phyloP scores from a whole-genome alignment of 1,139 yeast genomes.

The Blastobotrys serpentis region DNA sequence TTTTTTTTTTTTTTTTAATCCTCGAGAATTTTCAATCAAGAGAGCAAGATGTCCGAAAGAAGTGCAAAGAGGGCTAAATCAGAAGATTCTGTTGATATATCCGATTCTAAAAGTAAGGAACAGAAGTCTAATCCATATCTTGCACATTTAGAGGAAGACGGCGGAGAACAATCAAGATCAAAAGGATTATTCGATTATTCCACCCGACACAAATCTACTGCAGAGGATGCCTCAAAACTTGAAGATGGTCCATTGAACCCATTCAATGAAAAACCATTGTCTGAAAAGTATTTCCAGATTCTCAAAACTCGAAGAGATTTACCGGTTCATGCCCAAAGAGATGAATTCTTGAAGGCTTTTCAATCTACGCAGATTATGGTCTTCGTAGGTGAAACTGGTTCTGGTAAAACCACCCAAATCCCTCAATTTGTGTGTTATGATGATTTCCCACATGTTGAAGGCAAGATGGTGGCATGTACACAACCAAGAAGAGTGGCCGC shows the following conservation, averaged over 20 bases:
- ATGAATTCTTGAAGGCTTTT: slow-evolving; percentile 77
- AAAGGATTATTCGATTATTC: slow-evolving; percentile 3
- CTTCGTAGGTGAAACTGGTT: slow-evolving; percentile 98
- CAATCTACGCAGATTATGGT: slow-evolving; percentile 93
- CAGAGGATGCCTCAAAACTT: slow-evolving; percentile 60
- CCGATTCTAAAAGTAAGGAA: slow-evolving; percentile 1
- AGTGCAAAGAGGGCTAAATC: slow-evolving; percentile 20
- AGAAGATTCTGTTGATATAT: slow-evolving; percentile 12
- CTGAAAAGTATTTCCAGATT: slow-evolving; percentile 71
- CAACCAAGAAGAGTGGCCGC: slow-evolving; percentile 99
- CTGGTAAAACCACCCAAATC: slow-evolving; percentile 96
- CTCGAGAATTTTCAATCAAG: background rate
- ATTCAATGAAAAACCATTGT: slow-evolving; percentile 65
- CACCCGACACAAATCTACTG: slow-evolving; percentile 63
- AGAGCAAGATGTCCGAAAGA: slow-evolving; percentile 16
- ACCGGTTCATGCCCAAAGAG: slow-evolving; percentile 93
- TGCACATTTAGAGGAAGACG: slow-evolving; percentile 30
- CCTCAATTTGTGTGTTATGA: slow-evolving; percentile 94
- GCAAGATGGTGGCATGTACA: slow-evolving; percentile 89
- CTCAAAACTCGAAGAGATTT: slow-evolving; percentile 75
- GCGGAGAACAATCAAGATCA: background rate
- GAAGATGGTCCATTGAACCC: slow-evolving; percentile 72
- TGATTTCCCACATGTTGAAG: slow-evolving; percentile 79
- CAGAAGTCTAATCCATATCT: slow-evolving; percentile 32
- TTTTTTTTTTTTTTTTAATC: slow-evolving; percentile 8